Evolutionary conservation across 1,139 yeast genomes (phyloP).

Genomic region (Hyphopichia burtonii): DNA sequence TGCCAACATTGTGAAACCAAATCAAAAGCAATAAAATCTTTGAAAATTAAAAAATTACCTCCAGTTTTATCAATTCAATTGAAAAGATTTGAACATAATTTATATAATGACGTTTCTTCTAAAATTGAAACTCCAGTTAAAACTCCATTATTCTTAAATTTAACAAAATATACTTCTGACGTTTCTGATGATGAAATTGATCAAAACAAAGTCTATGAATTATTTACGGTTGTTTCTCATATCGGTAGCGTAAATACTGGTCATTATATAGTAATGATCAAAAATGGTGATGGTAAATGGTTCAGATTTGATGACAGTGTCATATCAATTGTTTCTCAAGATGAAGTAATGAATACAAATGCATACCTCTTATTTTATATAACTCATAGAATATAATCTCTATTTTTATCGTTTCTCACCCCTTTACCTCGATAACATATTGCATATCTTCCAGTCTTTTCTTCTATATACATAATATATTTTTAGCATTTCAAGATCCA

Average conservation of each 20-base stretch:
- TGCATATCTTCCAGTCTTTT: not conserved
- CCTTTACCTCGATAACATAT: not conserved
- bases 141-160: constrained; percentile 70
- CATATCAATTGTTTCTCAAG: constrained; percentile 64
- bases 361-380: constrained; percentile 84
- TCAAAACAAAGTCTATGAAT: constrained; percentile 57
- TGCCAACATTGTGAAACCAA: constrained; percentile 65
- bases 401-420: not conserved
- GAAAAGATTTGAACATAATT: constrained; percentile 80
- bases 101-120: constrained; percentile 52
- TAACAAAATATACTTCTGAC: constrained; percentile 57
- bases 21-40: constrained; percentile 67
- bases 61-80: constrained; percentile 80
- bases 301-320: constrained; percentile 87
- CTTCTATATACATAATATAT: not conserved
- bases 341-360: constrained; percentile 63
- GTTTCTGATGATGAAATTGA: constrained; percentile 16
- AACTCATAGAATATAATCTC: constrained; percentile 40
- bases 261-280: constrained; percentile 81
- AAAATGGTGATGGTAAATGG: constrained; percentile 75
- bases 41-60: constrained; percentile 67
- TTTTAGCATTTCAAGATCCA: too few species aligned
- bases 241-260: constrained; percentile 94
- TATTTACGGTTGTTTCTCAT: constrained; percentile 85
- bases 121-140: constrained; percentile 75